Conservation (phyloP, 768 basidiomycete species). For the Pleurotus cornucopiae region DNA sequence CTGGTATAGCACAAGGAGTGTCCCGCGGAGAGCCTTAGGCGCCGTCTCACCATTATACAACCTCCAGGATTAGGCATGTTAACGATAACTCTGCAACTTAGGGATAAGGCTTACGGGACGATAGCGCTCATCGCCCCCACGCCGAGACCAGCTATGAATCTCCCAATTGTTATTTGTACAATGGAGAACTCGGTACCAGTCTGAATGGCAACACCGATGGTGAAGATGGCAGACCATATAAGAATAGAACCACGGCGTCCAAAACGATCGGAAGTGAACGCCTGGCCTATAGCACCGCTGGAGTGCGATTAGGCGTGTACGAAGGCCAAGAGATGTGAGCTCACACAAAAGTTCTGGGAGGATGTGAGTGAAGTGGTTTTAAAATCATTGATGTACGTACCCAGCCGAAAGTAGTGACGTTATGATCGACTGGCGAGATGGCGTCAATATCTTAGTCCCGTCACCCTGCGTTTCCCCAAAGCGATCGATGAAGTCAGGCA, state of each 20-base stretch:
- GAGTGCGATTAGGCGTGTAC: slow-evolving; percentile 4
- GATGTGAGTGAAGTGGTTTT: not conserved
- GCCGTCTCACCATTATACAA: slow-evolving; percentile 78
- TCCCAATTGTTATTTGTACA: slow-evolving; percentile 67
- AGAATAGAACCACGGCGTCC: slow-evolving; percentile 73
- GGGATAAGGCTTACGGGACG: slow-evolving; percentile 35
- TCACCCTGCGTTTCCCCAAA: slow-evolving; percentile 52
- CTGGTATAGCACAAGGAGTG: slow-evolving; percentile 69
- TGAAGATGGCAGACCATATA: slow-evolving; percentile 74
- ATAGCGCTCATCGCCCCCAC: slow-evolving; percentile 30
- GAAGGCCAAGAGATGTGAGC: slow-evolving; percentile 10
- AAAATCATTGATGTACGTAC: slow-evolving; percentile 27
- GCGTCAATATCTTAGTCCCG: slow-evolving; percentile 49
- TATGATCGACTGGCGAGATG: slow-evolving; percentile 69
- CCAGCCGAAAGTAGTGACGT: slow-evolving; percentile 77
- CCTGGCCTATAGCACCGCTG: slow-evolving; percentile 63
- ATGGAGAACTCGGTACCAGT: slow-evolving; percentile 59
- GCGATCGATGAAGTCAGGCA: slow-evolving; percentile 69
- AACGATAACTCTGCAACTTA: not conserved
- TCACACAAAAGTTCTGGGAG: slow-evolving; percentile 47
- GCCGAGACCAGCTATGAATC: slow-evolving; percentile 57
- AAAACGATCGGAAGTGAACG: slow-evolving; percentile 70
- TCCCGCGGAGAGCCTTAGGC: slow-evolving; percentile 70
- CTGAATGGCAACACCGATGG: slow-evolving; percentile 63
- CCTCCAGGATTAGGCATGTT: slow-evolving; percentile 26